These are phyloP conservation scores for Imleria badia DNA, from an alignment of 768 basidiomycete species.

Conservation along the genomic window DNA sequence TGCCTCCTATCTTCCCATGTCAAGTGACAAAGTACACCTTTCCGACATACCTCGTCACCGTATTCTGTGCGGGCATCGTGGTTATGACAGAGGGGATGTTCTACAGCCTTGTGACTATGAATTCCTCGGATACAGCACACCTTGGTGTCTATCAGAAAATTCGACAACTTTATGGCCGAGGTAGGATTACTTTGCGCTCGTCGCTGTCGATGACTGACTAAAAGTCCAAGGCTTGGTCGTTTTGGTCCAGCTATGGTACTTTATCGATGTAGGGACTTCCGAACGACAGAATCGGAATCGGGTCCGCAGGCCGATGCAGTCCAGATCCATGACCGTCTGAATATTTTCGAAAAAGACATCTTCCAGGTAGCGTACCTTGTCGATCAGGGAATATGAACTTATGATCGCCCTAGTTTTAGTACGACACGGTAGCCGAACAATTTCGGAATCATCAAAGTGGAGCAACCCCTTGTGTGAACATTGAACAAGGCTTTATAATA, in stretches of 20 bases:
- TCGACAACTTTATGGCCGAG: conserved; percentile 15
- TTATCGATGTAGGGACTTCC: not conserved
- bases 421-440: not conserved
- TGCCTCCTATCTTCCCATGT: not conserved
- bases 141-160: conserved; percentile 18
- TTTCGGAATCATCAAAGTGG: not conserved
- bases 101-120: conserved; percentile 15
- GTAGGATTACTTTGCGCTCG: not conserved
- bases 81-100: conserved; percentile 21
- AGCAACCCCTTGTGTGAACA: no score
- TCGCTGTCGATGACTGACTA: not conserved
- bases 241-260: conserved; percentile 20
- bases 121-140: conserved; percentile 6
- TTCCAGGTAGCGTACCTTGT: not conserved
- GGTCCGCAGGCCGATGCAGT: not conserved
- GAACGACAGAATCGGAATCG: not conserved
- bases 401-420: not conserved
- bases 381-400: not conserved
- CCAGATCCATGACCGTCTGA: conserved; percentile 22
- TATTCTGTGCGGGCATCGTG: conserved; percentile 15
- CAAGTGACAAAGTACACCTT: conserved; percentile 16
- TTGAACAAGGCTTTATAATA: not conserved
- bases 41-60: conserved; percentile 15
- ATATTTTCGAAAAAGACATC: not conserved
- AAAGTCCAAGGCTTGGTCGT: conserved; percentile 7